Evolutionary conservation across 257 asterid genomes (phyloP), one percentile per base, ranked within the genome.

Genomic region (Buddleja alternifolia): DNA sequence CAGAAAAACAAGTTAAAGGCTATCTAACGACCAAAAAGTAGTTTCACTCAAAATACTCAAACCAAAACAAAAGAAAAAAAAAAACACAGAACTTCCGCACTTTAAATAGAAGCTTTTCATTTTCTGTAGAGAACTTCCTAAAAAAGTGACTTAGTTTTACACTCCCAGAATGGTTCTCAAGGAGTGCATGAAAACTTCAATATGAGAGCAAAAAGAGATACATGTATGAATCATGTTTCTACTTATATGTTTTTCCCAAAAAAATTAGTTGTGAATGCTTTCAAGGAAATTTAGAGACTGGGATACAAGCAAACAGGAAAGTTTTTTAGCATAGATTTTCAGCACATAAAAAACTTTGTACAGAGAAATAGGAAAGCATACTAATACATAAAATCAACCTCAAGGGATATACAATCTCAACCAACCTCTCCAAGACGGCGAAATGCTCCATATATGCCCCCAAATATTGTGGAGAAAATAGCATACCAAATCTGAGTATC

Each of bases 401-500:
- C 11, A 12, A 36, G 59, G 40, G 39, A 16, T 63, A 21, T 32
- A 66, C 56, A 80, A 79, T 19, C 57, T 45, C 67, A 45, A 69
- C 83, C 69, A 61, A 93, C 98, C 98, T 93, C 98, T 77, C 98
- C 98, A 60, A 93, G 94, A 58, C 98, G 97, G 48, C 98, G 97
- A 79, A 93, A 93, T 54, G 98, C 98, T 39, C 98, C 98, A 83
- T 90, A 93, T 80, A 93, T 86, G 34, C 98, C 98, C 24, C 98
- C 98, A 84, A 88, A 86, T 82, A 90, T 85, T 59, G 98, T 93
- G 79, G 98, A 90, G 88, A 93, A 93, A 62, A 93, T 93, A 60
- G 98, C 98, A 81, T 93, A 93, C 98, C 98, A 93, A 64, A 93
- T 93, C 76, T 93, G 98, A 60, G 89, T 85, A 77, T 93, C 98